These are phyloP conservation scores for Colletotrichum sansevieriae DNA, from an alignment of 2,329 filamentous ascomycete genomes.

Conservation along the genomic window DNA sequence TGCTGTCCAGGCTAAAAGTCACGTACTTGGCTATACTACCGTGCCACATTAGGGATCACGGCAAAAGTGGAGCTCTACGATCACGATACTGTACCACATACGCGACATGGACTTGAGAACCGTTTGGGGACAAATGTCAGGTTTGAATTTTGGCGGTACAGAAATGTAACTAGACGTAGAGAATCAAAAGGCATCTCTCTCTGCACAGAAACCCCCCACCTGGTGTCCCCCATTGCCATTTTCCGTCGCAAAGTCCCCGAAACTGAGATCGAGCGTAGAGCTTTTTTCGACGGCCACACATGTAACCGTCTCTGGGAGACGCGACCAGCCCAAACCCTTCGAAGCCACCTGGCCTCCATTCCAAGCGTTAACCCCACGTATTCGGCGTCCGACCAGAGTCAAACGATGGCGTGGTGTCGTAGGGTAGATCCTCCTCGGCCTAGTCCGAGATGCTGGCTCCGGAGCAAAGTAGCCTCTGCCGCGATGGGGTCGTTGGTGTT, in stretches of 20 bases:
- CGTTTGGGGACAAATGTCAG: constrained; percentile 47
- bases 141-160: constrained; percentile 54
- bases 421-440: constrained; percentile 61
- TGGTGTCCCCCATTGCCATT: constrained; percentile 50
- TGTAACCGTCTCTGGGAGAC: constrained; percentile 55
- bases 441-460: constrained; percentile 70
- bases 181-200: constrained; percentile 51
- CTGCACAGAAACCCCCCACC: constrained; percentile 51
- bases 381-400: constrained; percentile 40
- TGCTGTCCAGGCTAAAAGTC: too few species aligned
- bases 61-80: too few species aligned
- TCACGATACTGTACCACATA: too few species aligned
- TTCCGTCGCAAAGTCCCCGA: constrained; percentile 41
- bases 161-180: constrained; percentile 35
- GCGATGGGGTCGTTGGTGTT: constrained; percentile 40
- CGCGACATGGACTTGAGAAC: too few species aligned
- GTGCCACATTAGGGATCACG: too few species aligned
- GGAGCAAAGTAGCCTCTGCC: constrained; percentile 66
- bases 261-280: constrained; percentile 51
- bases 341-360: constrained; percentile 26
- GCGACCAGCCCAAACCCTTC: constrained; percentile 63
- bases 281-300: constrained; percentile 50
- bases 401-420: constrained; percentile 46
- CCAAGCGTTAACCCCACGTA: constrained; percentile 44
- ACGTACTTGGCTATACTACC: too few species aligned